Conservation (phyloP, 148 eudicot species). For the Arctostaphylos glauca region DNA sequence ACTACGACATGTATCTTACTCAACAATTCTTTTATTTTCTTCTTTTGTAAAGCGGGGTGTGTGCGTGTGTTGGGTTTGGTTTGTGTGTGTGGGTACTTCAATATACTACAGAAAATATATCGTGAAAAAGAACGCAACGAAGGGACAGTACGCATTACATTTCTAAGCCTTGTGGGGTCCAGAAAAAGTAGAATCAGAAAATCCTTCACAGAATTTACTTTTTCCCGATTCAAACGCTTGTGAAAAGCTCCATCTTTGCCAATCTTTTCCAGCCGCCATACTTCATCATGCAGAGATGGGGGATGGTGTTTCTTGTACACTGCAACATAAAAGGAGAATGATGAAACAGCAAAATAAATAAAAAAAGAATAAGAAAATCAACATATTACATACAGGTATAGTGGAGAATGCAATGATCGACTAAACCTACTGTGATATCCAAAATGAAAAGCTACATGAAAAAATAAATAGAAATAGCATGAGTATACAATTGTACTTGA, state of each 20-base stretch:
- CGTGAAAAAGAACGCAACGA: not conserved
- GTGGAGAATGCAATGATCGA: not conserved
- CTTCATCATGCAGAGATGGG: conserved; percentile 69
- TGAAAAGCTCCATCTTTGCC: conserved; percentile 74
- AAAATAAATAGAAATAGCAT: not conserved
- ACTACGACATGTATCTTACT: not conserved
- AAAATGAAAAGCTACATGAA: not conserved
- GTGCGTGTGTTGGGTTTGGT: too few relatives aligned
- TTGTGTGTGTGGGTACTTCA: not conserved
- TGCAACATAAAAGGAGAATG: conserved; percentile 30
- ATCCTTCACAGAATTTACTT: conserved; percentile 66
- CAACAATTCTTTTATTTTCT: not conserved
- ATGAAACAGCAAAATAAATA: not conserved
- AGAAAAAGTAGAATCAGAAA: conserved; percentile 57
- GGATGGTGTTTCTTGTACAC: conserved; percentile 82
- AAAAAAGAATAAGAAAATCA: not conserved
- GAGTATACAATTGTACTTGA: not conserved
- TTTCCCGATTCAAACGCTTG: conserved; percentile 51
- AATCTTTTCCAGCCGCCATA: conserved; percentile 70
- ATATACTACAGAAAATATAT: not conserved
- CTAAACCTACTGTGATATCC: not conserved
- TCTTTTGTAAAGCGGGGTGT: too few relatives aligned
- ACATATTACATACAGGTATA: not conserved
- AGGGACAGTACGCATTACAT: conserved; percentile 34
- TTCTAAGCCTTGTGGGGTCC: conserved; percentile 61